Percentiles rank a stretch among this genome's conserved stretches.
Conservation (phyloP, 192 early-diverging fungal genomes). For the Coemansia sp. region DNA sequence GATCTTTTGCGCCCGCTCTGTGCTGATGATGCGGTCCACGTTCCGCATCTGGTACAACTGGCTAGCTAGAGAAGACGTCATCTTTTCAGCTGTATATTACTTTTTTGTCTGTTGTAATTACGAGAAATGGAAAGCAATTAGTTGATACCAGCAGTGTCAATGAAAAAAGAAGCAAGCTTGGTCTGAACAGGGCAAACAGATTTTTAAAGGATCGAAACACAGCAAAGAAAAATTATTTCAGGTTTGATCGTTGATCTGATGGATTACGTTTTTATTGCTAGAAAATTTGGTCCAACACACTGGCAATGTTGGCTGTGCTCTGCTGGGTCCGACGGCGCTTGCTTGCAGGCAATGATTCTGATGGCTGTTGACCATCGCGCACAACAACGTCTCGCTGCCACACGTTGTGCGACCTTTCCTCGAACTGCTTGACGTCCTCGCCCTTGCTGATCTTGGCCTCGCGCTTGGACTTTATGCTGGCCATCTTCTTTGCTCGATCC, state of each 20-base stretch:
- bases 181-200: background rate
- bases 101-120: background rate
- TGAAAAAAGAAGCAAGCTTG: background rate
- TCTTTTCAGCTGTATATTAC: no score
- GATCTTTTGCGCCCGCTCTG: slow-evolving; percentile 58
- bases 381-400: slow-evolving; percentile 66
- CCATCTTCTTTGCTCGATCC: slow-evolving; percentile 82
- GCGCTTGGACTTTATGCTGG: slow-evolving; percentile 73
- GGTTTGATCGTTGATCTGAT: background rate
- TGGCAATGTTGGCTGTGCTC: slow-evolving; percentile 3
- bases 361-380: slow-evolving; percentile 37
- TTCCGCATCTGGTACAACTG: slow-evolving; percentile 67
- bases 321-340: slow-evolving; percentile 21
- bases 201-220: background rate
- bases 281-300: slow-evolving; percentile 18
- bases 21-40: slow-evolving; percentile 59
- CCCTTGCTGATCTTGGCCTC: slow-evolving; percentile 27
- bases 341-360: background rate
- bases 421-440: slow-evolving; percentile 52
- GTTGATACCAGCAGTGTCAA: background rate
- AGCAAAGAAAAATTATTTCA: background rate
- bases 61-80: slow-evolving; percentile 63
- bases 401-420: slow-evolving; percentile 47
- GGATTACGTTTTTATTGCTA: slow-evolving; percentile 1
- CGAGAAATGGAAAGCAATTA: background rate